A percentile compares a stretch with the other conserved stretches of the same genome.
Conservation (phyloP, 2,329 filamentous ascomycete genomes). For the Aureobasidium musti region DNA sequence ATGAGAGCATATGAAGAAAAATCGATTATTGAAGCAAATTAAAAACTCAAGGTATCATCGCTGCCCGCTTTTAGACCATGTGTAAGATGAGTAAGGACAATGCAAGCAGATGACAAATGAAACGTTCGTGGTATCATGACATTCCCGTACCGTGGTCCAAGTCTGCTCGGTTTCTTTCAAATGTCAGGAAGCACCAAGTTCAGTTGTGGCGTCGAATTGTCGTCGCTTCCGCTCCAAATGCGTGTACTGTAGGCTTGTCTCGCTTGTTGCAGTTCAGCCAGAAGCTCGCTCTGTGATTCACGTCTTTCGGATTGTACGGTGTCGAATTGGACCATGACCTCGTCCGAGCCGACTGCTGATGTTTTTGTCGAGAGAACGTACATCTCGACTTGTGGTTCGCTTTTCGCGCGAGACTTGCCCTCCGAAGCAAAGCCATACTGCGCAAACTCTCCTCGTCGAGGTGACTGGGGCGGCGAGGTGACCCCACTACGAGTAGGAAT, state of each 20-base stretch:
- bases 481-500: neutral
- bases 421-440: constrained; percentile 11
- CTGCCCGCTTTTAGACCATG: neutral
- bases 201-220: neutral
- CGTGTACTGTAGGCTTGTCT: constrained; percentile 21
- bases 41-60: neutral
- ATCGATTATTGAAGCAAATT: neutral
- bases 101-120: neutral
- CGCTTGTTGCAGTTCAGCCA: neutral
- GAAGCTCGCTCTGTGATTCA: constrained; percentile 5
- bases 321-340: neutral
- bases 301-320: constrained; percentile 4
- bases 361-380: neutral
- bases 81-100: neutral
- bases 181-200: neutral
- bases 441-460: constrained; percentile 10
- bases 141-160: neutral
- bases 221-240: constrained; percentile 10
- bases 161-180: neutral
- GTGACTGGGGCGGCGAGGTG: constrained; percentile 7
- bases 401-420: constrained; percentile 17
- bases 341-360: neutral
- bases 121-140: constrained; percentile 9
- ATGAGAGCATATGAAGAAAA: neutral
- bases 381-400: constrained; percentile 9